Evolutionary conservation across 2,329 filamentous ascomycete species (phyloP).

Genomic region (Clonostachys sp.): DNA sequence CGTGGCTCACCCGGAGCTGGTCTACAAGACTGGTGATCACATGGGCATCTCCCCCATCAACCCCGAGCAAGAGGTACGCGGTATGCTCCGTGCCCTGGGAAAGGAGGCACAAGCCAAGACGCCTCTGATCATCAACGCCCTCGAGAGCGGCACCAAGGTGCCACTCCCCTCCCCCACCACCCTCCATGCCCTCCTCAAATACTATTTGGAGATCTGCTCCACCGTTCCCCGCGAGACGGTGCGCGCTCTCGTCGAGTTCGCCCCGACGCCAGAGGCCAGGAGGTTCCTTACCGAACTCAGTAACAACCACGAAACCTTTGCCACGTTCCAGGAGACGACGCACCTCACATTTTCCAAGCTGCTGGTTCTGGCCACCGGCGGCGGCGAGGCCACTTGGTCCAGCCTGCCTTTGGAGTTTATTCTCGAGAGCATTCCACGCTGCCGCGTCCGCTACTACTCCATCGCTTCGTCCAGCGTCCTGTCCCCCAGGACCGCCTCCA

Average conservation of each 20-base stretch:
- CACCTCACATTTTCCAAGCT: slow-evolving; percentile 16
- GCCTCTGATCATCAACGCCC: background rate
- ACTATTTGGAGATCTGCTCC: slow-evolving; percentile 37
- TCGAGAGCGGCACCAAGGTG: slow-evolving; percentile 8
- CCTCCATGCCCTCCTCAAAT: slow-evolving; percentile 27
- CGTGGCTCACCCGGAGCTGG: slow-evolving; percentile 12
- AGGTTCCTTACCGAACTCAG: background rate
- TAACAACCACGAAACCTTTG: slow-evolving; percentile 26
- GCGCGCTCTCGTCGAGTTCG: slow-evolving; percentile 46
- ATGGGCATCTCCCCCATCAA: slow-evolving; percentile 32
- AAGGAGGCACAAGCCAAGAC: slow-evolving; percentile 1
- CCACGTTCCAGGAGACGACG: slow-evolving; percentile 10
- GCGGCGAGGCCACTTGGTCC: slow-evolving; percentile 15
- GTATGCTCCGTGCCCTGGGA: slow-evolving; percentile 18
- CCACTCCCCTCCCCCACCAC: slow-evolving; percentile 31
- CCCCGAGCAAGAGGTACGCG: slow-evolving; percentile 21
- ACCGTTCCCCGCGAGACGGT: slow-evolving; percentile 33
- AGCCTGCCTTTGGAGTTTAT: slow-evolving; percentile 40
- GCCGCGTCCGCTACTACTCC: slow-evolving; percentile 52
- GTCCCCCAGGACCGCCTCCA: slow-evolving; percentile 9
- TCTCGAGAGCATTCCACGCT: slow-evolving; percentile 47
- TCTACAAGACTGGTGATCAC: slow-evolving; percentile 33
- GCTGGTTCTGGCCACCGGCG: slow-evolving; percentile 8
- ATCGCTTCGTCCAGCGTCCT: slow-evolving; percentile 51
- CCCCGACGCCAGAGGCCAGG: slow-evolving; percentile 14